Evolutionary conservation across 2,329 filamentous ascomycete species (phyloP).

Genomic region (Xylariaceae sp.): DNA sequence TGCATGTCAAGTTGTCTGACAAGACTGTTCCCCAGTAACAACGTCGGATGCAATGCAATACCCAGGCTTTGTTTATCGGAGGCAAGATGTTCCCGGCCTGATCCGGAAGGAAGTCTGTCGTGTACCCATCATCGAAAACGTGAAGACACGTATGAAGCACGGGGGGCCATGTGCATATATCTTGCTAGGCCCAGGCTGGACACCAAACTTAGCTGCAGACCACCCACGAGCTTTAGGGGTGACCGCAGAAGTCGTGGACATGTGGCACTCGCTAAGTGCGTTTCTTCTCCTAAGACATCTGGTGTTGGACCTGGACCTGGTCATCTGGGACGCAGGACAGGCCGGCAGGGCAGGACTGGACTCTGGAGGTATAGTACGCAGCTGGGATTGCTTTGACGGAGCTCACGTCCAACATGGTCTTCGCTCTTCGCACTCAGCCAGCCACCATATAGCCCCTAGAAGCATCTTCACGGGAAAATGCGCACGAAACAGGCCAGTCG

Average conservation of each 20-base stretch:
- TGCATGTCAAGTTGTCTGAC: no score
- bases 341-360: no score
- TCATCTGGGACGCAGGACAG: no score
- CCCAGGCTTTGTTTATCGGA: background rate
- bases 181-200: background rate
- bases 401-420: no score
- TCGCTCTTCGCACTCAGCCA: no score
- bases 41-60: background rate
- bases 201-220: background rate
- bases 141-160: background rate
- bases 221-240: background rate
- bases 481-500: no score
- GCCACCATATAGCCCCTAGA: no score
- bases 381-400: no score
- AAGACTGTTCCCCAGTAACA: no score
- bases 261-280: slow-evolving; percentile 1
- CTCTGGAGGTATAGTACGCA: no score
- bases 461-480: no score
- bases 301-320: background rate
- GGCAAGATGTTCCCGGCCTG: background rate
- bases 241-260: background rate
- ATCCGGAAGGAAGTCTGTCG: background rate
- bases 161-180: slow-evolving; percentile 1
- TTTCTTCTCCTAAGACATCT: background rate
- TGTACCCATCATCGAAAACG: background rate